A percentile compares a stretch with the other conserved stretches of the same genome.
Evolutionary conservation across 495 filamentous ascomycete genomes (phyloP).

Genomic region (Tuber calosporum): DNA sequence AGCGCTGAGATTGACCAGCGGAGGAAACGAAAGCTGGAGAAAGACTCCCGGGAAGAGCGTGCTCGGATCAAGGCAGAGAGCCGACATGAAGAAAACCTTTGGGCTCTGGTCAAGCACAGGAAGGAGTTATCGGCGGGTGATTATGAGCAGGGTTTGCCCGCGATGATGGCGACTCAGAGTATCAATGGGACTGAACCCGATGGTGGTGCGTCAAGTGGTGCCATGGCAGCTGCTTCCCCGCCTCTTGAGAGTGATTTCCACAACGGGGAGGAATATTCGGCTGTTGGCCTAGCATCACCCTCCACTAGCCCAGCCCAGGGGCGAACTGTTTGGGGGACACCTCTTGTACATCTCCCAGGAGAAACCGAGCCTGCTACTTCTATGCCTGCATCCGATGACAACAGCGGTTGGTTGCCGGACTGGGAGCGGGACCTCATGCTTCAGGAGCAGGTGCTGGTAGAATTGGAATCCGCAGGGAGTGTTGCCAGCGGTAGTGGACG

Average conservation of each 20-base stretch:
- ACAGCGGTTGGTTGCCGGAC: neutral
- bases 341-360: neutral
- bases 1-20: conserved; percentile 67
- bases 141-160: neutral
- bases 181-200: neutral
- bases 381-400: neutral
- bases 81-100: neutral
- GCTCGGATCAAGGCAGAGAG: conserved; percentile 78
- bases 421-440: conserved; percentile 4
- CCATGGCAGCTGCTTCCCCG: neutral
- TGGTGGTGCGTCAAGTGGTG: neutral
- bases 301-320: neutral
- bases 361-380: neutral
- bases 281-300: neutral
- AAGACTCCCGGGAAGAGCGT: conserved; percentile 82
- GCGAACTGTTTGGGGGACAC: neutral
- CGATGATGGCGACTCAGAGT: neutral
- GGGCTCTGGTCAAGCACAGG: neutral
- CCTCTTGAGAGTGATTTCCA: neutral
- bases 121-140: neutral
- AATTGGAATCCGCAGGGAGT: neutral
- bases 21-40: conserved; percentile 72
- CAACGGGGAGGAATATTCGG: neutral
- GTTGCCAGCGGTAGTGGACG: neutral
- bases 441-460: neutral